Percentiles rank a stretch among this genome's conserved stretches.
Evolutionary conservation across 2,329 filamentous ascomycete genomes (phyloP).

Genomic region (Tolypocladium endophyticum): DNA sequence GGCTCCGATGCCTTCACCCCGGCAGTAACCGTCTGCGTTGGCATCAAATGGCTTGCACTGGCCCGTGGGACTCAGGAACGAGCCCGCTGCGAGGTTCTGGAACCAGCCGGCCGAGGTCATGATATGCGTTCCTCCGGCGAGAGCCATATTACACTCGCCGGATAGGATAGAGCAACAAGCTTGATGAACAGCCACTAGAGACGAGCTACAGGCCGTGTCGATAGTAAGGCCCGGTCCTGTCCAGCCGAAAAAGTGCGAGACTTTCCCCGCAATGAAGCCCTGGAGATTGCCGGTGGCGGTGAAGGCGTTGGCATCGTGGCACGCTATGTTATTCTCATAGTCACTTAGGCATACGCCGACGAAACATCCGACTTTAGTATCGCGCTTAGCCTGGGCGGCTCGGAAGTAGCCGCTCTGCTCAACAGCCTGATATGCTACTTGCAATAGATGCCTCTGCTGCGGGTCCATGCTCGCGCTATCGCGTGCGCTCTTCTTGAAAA

Average conservation of each 20-base stretch:
- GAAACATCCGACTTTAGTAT: constrained; percentile 20
- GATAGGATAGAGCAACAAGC: constrained; percentile 18
- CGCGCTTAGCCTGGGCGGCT: not conserved
- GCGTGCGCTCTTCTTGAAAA: constrained; percentile 26
- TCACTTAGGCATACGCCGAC: constrained; percentile 23
- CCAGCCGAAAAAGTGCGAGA: constrained; percentile 27
- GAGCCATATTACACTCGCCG: constrained; percentile 19
- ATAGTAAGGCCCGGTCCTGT: constrained; percentile 21
- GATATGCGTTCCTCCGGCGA: constrained; percentile 30
- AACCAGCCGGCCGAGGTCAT: constrained; percentile 16
- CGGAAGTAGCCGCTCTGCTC: constrained; percentile 15
- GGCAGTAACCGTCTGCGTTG: constrained; percentile 38
- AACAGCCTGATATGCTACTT: constrained; percentile 29
- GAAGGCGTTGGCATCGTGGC: constrained; percentile 24
- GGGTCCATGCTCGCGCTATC: constrained; percentile 28
- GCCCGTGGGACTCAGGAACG: constrained; percentile 19
- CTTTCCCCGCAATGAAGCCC: constrained; percentile 20
- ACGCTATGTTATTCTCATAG: constrained; percentile 29
- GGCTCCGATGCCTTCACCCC: constrained; percentile 34
- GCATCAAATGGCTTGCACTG: constrained; percentile 21
- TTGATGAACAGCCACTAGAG: constrained; percentile 21
- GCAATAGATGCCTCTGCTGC: constrained; percentile 25
- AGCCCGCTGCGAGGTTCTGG: constrained; percentile 11
- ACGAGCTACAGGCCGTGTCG: constrained; percentile 28
- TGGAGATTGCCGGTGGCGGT: constrained; percentile 22